Evolutionary conservation across 306 rosid species (phyloP), one percentile per base, ranked within the genome.

Genomic region (Luffa acutangula): DNA sequence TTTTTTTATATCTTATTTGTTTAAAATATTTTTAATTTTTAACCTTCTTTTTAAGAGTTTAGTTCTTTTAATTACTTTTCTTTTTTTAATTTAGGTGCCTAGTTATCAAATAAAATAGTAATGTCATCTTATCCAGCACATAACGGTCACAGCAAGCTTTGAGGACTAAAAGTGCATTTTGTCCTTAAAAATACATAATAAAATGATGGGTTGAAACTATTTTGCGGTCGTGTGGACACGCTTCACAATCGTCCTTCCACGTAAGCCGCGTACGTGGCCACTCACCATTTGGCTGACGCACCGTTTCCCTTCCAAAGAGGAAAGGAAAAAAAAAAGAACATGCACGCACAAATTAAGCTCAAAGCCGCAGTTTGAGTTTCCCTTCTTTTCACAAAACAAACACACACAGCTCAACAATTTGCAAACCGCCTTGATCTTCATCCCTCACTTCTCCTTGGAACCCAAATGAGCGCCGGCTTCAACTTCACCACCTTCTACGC

Each of bases 401-500:
- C 31, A 25, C 31, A 25, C 31, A 25, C 31, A 0, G 0, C 4
- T 17, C 4, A 14, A 14, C 56, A 52, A 12, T 52, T 52, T 14
- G 3, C 56, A 52, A 52, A 52, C 60, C 60, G 9, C 9, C 59
- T 53, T n/a, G n/a, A n/a, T 4, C 52, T 11, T 48, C 1, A 48
- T 1, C n/a, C 17, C 5, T 52, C 57, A 20, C 31, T 20, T 7
- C 59, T 1, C 25, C 0, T 7, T 6, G 25, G 10, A 56, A 63
- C 62, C 51, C 0, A 42, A 65, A 70, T 70, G 73, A 77, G 66
- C 65, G 37, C 54, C 56, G 76, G 76, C 4, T 45, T 70, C 78
- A 63, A 73, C 77, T 90, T 90, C 77, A n/a, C 85, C 8, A 71
- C 76, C 80, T 90, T 89, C 90, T 81, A 87, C 85, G 84, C 80